A percentile compares a stretch with the other conserved stretches of the same genome.
Evolutionary conservation across 2,329 filamentous ascomycete species (phyloP).

Genomic region (Aureobasidium sp.): DNA sequence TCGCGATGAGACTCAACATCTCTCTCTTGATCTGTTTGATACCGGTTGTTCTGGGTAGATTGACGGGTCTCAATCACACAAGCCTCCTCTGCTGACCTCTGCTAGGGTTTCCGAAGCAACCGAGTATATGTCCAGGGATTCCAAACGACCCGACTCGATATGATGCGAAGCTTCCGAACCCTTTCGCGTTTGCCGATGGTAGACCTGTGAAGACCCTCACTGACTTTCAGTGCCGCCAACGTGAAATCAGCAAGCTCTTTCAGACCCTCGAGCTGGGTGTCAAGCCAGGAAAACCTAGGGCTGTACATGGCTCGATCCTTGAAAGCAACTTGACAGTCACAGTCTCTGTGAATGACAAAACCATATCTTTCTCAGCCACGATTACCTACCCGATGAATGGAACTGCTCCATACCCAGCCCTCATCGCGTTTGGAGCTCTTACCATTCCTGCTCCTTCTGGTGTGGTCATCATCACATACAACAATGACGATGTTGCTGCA

Average conservation of each 20-base stretch:
- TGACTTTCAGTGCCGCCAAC: constrained; percentile 32
- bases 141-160: not conserved
- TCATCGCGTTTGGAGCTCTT: constrained; percentile 50
- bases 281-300: constrained; percentile 31
- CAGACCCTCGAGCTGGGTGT: constrained; percentile 33
- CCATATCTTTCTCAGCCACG: constrained; percentile 31
- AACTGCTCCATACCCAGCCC: constrained; percentile 47
- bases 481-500: constrained; percentile 51
- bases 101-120: not conserved
- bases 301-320: constrained; percentile 28
- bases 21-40: not conserved
- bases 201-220: constrained; percentile 29
- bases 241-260: constrained; percentile 30
- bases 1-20: not conserved
- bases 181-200: constrained; percentile 33
- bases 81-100: not conserved
- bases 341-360: constrained; percentile 28
- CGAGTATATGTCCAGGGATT: not conserved
- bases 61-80: no score
- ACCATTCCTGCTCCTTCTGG: constrained; percentile 49
- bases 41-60: not conserved
- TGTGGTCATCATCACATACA: constrained; percentile 53
- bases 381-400: constrained; percentile 35
- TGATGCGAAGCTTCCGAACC: constrained; percentile 26
- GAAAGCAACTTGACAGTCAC: constrained; percentile 30